Percentiles rank a stretch among this genome's conserved stretches.
Evolutionary conservation across 805 yeast genomes (phyloP).

Genomic region (Yarrowia osloensis): DNA sequence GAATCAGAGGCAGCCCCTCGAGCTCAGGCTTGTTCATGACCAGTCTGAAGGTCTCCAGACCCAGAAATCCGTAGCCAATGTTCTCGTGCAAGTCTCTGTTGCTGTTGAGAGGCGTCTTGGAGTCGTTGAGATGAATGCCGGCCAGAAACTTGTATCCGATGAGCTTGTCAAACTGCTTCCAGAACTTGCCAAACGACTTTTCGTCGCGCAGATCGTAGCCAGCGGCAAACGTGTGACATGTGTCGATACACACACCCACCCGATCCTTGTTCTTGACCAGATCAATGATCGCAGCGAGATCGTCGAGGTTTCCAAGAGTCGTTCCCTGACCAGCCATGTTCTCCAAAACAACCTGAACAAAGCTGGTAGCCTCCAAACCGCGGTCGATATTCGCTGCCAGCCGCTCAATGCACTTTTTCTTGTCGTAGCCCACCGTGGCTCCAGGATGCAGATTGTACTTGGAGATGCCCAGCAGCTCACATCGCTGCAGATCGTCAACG

Average conservation of each 20-base stretch:
- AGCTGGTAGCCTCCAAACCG: conserved; percentile 70
- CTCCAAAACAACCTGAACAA: conserved; percentile 87
- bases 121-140: conserved; percentile 89
- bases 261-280: conserved; percentile 76
- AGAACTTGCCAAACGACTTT: conserved; percentile 61
- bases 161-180: conserved; percentile 71
- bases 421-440: conserved; percentile 74
- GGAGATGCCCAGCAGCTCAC: conserved; percentile 83
- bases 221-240: conserved; percentile 95
- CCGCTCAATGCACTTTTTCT: conserved; percentile 59
- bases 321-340: conserved; percentile 98
- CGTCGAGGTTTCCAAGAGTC: conserved; percentile 78
- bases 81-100: conserved; percentile 90
- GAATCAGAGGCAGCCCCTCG: conserved; percentile 68
- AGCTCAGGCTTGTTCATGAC: conserved; percentile 70
- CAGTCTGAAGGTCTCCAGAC: conserved; percentile 78
- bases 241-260: conserved; percentile 95
- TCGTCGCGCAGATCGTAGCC: conserved; percentile 82
- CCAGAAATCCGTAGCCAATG: conserved; percentile 85
- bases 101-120: conserved; percentile 89
- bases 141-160: conserved; percentile 75
- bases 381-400: conserved; percentile 78
- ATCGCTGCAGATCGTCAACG: conserved; percentile 81
- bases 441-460: conserved; percentile 89
- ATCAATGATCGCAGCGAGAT: conserved; percentile 71